Percentiles rank a stretch among this genome's conserved stretches.
phyloP scores from a whole-genome alignment of 164 flowering plant genomes.

The Pachysandra terminalis region DNA sequence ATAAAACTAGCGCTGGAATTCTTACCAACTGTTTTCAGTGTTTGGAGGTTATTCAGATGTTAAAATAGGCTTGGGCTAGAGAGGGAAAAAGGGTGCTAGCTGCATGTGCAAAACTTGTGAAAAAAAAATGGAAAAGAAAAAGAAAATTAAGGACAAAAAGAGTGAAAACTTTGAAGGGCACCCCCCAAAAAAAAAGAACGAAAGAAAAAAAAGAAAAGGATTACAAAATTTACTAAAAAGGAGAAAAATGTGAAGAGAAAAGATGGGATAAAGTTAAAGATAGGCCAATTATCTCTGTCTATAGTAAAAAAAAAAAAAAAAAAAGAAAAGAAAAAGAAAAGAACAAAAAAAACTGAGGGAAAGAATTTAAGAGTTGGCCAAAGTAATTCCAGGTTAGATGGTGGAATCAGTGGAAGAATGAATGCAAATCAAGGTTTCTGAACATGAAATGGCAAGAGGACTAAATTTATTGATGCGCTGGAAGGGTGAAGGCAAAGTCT shows the following conservation, averaged over 20 bases:
- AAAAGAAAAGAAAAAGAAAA: background rate
- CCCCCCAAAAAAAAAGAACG: background rate
- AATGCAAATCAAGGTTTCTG: slow-evolving; percentile 6
- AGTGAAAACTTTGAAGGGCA: background rate
- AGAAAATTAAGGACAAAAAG: slow-evolving; percentile 5
- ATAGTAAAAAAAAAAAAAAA: background rate
- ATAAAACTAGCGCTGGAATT: slow-evolving; percentile 12
- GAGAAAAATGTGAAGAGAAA: background rate
- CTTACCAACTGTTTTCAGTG: background rate
- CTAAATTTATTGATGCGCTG: slow-evolving; percentile 8
- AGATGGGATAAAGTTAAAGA: background rate
- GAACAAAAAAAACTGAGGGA: background rate
- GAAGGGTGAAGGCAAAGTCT: slow-evolving; percentile 10
- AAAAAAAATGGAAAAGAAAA: slow-evolving; percentile 1
- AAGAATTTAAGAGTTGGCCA: background rate
- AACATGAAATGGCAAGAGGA: slow-evolving; percentile 5
- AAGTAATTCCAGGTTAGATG: slow-evolving; percentile 4
- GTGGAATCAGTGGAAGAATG: slow-evolving; percentile 1
- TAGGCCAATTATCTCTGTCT: background rate
- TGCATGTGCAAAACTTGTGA: background rate
- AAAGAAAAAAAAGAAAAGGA: background rate
- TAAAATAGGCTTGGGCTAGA: background rate
- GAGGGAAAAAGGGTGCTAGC: background rate
- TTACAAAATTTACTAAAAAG: background rate
- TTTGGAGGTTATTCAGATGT: background rate